Evolutionary conservation across 169 alveolate species (phyloP).

Genomic region (Neospora caninum): DNA sequence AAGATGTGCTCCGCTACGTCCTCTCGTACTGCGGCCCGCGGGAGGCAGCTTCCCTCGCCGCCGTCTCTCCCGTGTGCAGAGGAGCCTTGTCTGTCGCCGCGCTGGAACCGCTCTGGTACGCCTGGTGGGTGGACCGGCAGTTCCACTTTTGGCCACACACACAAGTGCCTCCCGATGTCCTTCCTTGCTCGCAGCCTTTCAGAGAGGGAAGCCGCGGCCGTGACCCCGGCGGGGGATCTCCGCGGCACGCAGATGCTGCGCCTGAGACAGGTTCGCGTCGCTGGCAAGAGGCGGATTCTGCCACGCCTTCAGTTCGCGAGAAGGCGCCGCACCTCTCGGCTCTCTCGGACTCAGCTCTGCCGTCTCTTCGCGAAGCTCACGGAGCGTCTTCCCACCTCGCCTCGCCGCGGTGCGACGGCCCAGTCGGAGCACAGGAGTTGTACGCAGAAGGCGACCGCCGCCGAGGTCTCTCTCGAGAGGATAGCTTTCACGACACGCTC

Average conservation of each 20-base stretch:
- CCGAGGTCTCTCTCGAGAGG: neutral
- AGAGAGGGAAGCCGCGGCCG: neutral
- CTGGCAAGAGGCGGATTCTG: no score
- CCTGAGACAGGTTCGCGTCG: no score
- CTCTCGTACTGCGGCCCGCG: slow-evolving; percentile 1
- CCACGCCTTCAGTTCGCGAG: no score
- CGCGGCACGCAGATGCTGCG: no score
- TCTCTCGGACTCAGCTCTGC: neutral
- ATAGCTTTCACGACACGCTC: neutral
- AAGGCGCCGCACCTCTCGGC: no score
- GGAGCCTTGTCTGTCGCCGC: neutral
- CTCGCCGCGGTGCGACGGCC: no score
- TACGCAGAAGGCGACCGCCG: neutral
- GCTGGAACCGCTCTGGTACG: slow-evolving; percentile 12
- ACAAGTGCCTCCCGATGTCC: slow-evolving; percentile 2
- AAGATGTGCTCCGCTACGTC: neutral
- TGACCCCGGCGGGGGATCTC: neutral
- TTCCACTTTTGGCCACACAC: slow-evolving; percentile 20
- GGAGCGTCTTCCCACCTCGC: neutral
- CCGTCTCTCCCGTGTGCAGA: neutral
- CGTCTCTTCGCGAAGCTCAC: neutral
- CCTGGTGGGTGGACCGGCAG: slow-evolving; percentile 36
- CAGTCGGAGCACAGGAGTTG: neutral
- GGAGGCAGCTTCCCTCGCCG: neutral
- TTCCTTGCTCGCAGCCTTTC: neutral